Evolutionary conservation across 1,284 basidiomycete genomes (phyloP), one percentile per base, ranked within the genome.

Genomic region (Marasmius sp.): DNA sequence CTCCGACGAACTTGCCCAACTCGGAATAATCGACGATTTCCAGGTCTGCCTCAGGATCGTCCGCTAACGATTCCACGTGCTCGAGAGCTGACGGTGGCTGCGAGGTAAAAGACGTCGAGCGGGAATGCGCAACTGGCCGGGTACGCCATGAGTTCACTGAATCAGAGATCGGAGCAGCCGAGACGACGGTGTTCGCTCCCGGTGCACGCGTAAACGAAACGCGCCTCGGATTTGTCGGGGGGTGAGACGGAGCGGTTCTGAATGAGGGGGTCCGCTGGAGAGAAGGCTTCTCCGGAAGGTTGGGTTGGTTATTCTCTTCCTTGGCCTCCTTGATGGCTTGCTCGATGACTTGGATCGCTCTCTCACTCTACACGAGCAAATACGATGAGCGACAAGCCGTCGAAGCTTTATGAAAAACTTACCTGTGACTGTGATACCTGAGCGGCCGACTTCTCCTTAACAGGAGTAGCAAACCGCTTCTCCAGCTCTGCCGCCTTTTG

Each of bases 401-500:
- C 27, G 18, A 58, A 36, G 9, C 20, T 3, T n/a, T 12, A 11
- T n/a, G 45, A 6, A 54, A n/a, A 38, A 34, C 14, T 54, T n/a
- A 6, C 9, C 12, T 14, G 18, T 18, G 5, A 18, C 16, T n/a
- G 20, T 47, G 27, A 36, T 51, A 33, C 34, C 50, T 51, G 22
- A 2, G 50, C 7, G 1, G 16, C 4, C 45, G 65, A 70, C 61
- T 77, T 78, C 62, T 77, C 78, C 18, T 73, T 69, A 58, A 82
- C 75, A 56, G 69, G 73, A 41, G 76, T 75, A 63, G 85, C 87
- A 67, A 93, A 85, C 73, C 81, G 85, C 65, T 85, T 91, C 73
- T 95, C 95, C 38, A 97, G 71, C 73, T 95, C 94, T 50, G 83
- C 85, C 12, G 95, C 95, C 75, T 97, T 97, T 74, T 81, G 84